Evolutionary conservation across 805 yeast genomes (phyloP).

Genomic region (Candida krabiensis): DNA sequence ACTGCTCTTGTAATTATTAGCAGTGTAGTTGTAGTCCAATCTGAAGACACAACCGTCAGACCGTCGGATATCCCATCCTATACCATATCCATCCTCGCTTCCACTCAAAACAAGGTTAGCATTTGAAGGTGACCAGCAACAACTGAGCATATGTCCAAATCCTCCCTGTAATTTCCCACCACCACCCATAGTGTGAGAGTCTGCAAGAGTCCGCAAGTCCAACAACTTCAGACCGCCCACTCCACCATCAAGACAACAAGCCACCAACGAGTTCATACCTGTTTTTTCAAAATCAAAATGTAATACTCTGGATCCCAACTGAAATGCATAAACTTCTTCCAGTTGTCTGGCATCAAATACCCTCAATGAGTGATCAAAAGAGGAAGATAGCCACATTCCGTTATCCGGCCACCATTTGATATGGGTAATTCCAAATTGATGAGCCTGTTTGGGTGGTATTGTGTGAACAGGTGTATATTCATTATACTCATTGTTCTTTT

Average conservation of each 20-base stretch:
- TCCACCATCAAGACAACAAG: constrained; percentile 66
- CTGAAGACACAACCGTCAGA: constrained; percentile 62
- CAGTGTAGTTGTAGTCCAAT: constrained; percentile 47
- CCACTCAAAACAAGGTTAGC: constrained; percentile 71
- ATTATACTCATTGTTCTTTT: constrained; percentile 17
- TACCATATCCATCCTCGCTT: constrained; percentile 75
- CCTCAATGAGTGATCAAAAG: constrained; percentile 74
- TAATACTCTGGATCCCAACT: constrained; percentile 61
- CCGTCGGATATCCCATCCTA: constrained; percentile 83
- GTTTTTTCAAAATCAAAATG: constrained; percentile 60
- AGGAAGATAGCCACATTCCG: constrained; percentile 81
- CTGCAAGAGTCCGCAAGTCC: constrained; percentile 71
- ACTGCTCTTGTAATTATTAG: constrained; percentile 21
- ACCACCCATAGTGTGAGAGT: constrained; percentile 63
- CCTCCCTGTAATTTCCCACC: constrained; percentile 32
- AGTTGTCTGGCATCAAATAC: constrained; percentile 78
- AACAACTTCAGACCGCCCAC: constrained; percentile 48
- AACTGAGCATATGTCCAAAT: constrained; percentile 29
- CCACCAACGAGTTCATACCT: constrained; percentile 54
- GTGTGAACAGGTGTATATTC: constrained; percentile 20
- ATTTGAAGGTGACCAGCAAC: constrained; percentile 67
- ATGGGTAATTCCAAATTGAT: constrained; percentile 70
- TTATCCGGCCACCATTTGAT: constrained; percentile 92
- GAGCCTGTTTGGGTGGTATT: constrained; percentile 43
- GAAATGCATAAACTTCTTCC: constrained; percentile 65